Evolutionary conservation across 2,329 filamentous ascomycete genomes (phyloP), one percentile per base, ranked within the genome.

Genomic region (Trichoderma sp.): DNA sequence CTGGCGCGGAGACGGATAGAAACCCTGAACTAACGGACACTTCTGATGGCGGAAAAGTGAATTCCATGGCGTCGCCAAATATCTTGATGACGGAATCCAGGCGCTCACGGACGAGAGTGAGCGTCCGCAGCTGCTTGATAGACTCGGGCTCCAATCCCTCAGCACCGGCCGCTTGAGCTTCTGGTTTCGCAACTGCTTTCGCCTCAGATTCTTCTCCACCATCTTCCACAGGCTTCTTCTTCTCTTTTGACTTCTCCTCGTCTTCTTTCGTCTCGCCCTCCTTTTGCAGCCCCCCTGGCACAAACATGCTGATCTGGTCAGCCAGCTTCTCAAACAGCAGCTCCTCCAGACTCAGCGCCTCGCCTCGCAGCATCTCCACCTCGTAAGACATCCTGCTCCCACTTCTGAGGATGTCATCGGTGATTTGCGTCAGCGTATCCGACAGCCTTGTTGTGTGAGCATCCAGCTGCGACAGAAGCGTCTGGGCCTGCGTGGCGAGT

Each of bases 41-140:
- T 79, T 97, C 94, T 0, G 93, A 97, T 0, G 95, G 95, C 1
- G 95, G 93, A 64, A 98, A 90, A 1, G 93, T 92, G 87, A 97
- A 98, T 76, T 97, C 92, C 93, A 98, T 97, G 36, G 96, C 95
- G 76, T 97, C 92, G 53, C 95, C 95, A 80, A 99, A 99, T 1
- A 91, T 92, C 80, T 93, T 92, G 78, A 98, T 94, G 28, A 98
- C 95, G 1, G 90, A 88, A 75, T 98, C 95, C 18, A 99, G 87
- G n/a, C 94, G 92, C 2, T 89, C 84, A 65, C 95, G 92, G 32
- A 98, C 94, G 56, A 92, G 87, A 4, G 92, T 93, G 47, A 99
- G 86, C 15, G 92, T 97, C 76, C 93, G 92, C 70, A 99, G 86
- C 75, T 94, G 91, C 66, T 88, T 87, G 74, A 98, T 91, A 80